Base-by-base conservation (phyloP, 768 basidiomycete species). In the Goffeauzyma gilvescens region DNA sequence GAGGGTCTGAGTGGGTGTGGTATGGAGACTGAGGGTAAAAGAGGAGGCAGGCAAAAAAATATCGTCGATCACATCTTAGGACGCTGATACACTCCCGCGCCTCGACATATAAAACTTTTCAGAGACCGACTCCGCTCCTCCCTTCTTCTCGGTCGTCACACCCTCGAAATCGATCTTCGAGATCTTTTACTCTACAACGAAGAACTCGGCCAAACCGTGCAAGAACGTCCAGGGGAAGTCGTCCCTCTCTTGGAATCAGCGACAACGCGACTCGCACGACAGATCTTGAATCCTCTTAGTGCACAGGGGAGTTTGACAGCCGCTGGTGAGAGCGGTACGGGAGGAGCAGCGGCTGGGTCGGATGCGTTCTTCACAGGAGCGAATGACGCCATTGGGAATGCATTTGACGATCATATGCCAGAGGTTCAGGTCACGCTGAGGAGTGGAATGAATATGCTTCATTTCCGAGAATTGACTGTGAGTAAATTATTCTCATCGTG, bases 181-280 rank as follows among this genome's bases (percentile, higher is more conserved):
- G 66, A 70, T 48, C 49, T 71, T 42, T 61, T 64, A 32, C 67
- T 87, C 22, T 96, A 79, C 69, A 87, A 93, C 53, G 89, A 95
- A 55, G 86, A 90, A 57, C 70, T 98, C 26, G 87, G 85, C 2
- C 83, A 89, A 61, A 75, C 75, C 17, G 76, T 95, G 42, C 85
- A 93, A 63, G 81, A 85, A 51, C 70, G 72, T 53, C 93, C 93
- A 14, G 77, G 79, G 5, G 93, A 95, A 50, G 72, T 86, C 28
- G 66, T 96, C 40, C 86, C 86, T 35, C 62, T 89, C 87, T 85
- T 96, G 59, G 93, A 98, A 66, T 79, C 75, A 52, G 89, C 90
- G 0, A 76, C 84, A 8, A 75, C 84, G 1, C 79, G 76, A 52
- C 77, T 84, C 2, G 86, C 89, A 20, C 74, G 81, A 4, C 70